A percentile compares a stretch with the other conserved stretches of the same genome.
phyloP scores from a whole-genome alignment of 306 rosid species.

The Geum urbanum region DNA sequence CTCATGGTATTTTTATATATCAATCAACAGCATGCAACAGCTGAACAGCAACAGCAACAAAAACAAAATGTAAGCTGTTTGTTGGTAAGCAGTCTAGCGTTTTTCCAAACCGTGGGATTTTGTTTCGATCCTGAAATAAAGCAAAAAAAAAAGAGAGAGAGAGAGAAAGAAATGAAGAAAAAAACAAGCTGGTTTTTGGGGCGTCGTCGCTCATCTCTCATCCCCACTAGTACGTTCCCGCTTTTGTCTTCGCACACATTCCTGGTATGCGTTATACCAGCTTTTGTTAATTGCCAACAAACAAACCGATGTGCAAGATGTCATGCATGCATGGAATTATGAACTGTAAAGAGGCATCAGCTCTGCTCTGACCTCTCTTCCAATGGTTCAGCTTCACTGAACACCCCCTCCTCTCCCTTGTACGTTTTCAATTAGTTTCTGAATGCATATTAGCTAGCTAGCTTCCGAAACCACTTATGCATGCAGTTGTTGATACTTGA shows the following conservation, averaged over 20 bases:
- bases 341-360: slow-evolving; percentile 16
- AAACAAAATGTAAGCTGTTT: slow-evolving; percentile 38
- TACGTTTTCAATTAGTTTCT: background rate
- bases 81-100: slow-evolving; percentile 53
- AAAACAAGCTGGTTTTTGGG: background rate
- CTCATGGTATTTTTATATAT: slow-evolving; percentile 14
- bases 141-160: background rate
- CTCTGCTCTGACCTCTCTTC: slow-evolving; percentile 1
- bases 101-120: slow-evolving; percentile 28
- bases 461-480: background rate
- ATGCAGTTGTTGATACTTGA: background rate
- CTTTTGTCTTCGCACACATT: slow-evolving; percentile 35
- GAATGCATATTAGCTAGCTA: background rate
- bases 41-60: slow-evolving; percentile 14
- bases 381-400: slow-evolving; percentile 16
- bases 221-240: slow-evolving; percentile 27
- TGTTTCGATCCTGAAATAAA: background rate
- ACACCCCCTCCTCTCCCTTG: background rate
- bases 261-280: slow-evolving; percentile 22
- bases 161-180: slow-evolving; percentile 5
- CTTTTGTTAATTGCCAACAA: slow-evolving; percentile 15
- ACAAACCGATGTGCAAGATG: slow-evolving; percentile 25
- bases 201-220: slow-evolving; percentile 11
- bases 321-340: slow-evolving; percentile 31
- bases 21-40: slow-evolving; percentile 18